Base-by-base conservation (phyloP, 176 grass and related monocot species). In the Eremochloa ophiuroides region DNA sequence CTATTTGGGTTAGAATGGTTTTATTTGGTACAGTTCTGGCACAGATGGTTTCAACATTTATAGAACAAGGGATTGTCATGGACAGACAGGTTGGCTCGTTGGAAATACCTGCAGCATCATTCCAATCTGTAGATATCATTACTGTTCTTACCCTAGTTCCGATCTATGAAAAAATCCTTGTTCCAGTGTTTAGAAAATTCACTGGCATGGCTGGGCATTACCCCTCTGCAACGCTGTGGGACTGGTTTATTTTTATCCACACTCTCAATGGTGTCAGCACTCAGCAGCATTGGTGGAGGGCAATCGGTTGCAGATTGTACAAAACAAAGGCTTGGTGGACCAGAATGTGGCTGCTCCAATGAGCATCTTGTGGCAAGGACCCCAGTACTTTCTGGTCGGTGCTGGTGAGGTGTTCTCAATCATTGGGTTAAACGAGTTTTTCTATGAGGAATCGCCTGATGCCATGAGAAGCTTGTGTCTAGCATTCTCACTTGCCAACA, bases 351-450 rank as follows among this genome's bases (percentile, higher is more conserved):
- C 67, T 46, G 71, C 84, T 75, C 81, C 84, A 13, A 58, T 89
- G 67, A 90, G 85, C 91, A 90, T 93, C 76, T 35, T 93, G 13
- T 93, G 82, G 74, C 91, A 93, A 78, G 85, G 69, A 41, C 91
- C 87, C 13, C 91, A 93, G 41, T 90, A 93, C 72, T 85, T 93
- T 7, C 59, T 90, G 62, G n/a, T 90, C 2, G 91, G 91, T n/a
- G 78, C 29, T 1, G 78, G 77, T 0, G 87, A 93, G 83, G 82
- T 93, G 40, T 93, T 93, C 60, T 85, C 91, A 1, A 1, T 71
- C 10, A 85, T 90, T 47, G 91, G 91, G 53, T 58, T 84, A 70
- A 43, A 8, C 33, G 91, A 90, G 22, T 90, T 90, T 66, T 93
- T 93, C 66, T 93, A 93, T 0, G 53, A 93, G 23, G 85, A 93